These are phyloP conservation scores for Neonectria sp. DNA, from an alignment of 2,329 filamentous ascomycete genomes.

Conservation along the genomic window DNA sequence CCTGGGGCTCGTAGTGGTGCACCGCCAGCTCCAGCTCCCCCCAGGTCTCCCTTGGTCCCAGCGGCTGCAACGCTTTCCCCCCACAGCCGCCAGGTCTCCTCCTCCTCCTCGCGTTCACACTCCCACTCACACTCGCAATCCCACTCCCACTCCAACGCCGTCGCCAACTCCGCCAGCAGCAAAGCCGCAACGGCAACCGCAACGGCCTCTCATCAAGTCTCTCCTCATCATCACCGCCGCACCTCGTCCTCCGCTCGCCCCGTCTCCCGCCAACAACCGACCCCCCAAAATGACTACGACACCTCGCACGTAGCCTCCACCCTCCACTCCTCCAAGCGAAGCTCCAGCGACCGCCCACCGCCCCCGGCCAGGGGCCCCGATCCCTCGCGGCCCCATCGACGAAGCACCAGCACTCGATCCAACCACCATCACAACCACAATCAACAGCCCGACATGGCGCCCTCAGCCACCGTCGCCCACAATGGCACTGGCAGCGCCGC, in stretches of 20 bases:
- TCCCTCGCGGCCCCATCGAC: slow-evolving; percentile 62
- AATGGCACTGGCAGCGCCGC: slow-evolving; percentile 69
- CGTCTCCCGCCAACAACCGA: slow-evolving; percentile 60
- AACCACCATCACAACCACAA: slow-evolving; percentile 53
- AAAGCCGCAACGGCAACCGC: slow-evolving; percentile 40
- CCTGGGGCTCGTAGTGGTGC: slow-evolving; percentile 6
- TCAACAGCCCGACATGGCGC: slow-evolving; percentile 63
- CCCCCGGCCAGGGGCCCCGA: slow-evolving; percentile 68
- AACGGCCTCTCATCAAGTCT: slow-evolving; percentile 41
- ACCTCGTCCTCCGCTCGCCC: slow-evolving; percentile 58
- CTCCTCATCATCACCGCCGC: slow-evolving; percentile 55
- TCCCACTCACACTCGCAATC: slow-evolving; percentile 43
- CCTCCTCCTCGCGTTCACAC: slow-evolving; percentile 41
- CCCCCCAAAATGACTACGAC: slow-evolving; percentile 80
- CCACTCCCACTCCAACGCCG: slow-evolving; percentile 42
- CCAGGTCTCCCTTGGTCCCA: slow-evolving; percentile 36
- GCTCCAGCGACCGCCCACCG: slow-evolving; percentile 73
- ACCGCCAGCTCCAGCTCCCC: slow-evolving; percentile 34
- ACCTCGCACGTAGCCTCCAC: slow-evolving; percentile 73
- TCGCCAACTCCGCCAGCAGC: slow-evolving; percentile 31
- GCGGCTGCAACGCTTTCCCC: slow-evolving; percentile 34
- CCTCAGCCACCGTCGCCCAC: slow-evolving; percentile 64
- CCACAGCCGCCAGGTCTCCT: slow-evolving; percentile 44
- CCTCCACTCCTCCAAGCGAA: slow-evolving; percentile 66
- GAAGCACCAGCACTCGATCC: slow-evolving; percentile 66